Conservation (phyloP, 1,284 basidiomycete species). For the Pholiota adiposa region DNA sequence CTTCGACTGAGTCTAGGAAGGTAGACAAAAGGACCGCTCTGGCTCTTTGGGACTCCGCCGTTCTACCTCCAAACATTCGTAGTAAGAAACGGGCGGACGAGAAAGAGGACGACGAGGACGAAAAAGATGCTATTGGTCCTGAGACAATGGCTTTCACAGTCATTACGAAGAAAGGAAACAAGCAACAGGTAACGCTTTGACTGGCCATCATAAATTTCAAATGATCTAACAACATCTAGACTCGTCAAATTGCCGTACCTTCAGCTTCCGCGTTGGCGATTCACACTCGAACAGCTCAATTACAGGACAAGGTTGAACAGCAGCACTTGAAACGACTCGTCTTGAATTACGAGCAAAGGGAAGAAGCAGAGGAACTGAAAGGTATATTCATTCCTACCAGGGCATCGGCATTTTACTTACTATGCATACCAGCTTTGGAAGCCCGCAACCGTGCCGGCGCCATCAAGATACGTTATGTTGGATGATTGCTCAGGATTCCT, state of each 20-base stretch:
- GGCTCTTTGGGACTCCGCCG: conserved; percentile 86
- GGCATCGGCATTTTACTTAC: conserved; percentile 11
- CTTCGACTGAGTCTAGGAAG: conserved; percentile 80
- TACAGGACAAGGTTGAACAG: conserved; percentile 93
- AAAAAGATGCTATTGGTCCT: conserved; percentile 38
- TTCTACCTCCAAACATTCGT: conserved; percentile 65
- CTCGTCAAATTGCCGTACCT: conserved; percentile 86
- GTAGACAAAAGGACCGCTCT: conserved; percentile 84
- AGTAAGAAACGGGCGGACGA: conserved; percentile 66
- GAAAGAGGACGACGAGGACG: conserved; percentile 52
- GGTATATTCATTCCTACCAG: conserved; percentile 43
- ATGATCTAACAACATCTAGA: conserved; percentile 45
- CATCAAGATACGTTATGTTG: conserved; percentile 75
- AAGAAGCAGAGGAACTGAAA: conserved; percentile 80
- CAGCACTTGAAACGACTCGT: conserved; percentile 95
- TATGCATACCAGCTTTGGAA: conserved; percentile 57
- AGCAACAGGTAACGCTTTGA: conserved; percentile 71
- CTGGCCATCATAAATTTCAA: not conserved
- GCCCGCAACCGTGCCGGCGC: conserved; percentile 63
- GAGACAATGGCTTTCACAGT: conserved; percentile 92
- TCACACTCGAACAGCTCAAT: conserved; percentile 87
- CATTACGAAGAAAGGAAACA: conserved; percentile 93
- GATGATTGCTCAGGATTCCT: conserved; percentile 38
- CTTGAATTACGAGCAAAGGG: conserved; percentile 83
- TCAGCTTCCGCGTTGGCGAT: conserved; percentile 85